phyloP scores from a whole-genome alignment of 2,329 filamentous ascomycete species.

The Beauveria caledonica region DNA sequence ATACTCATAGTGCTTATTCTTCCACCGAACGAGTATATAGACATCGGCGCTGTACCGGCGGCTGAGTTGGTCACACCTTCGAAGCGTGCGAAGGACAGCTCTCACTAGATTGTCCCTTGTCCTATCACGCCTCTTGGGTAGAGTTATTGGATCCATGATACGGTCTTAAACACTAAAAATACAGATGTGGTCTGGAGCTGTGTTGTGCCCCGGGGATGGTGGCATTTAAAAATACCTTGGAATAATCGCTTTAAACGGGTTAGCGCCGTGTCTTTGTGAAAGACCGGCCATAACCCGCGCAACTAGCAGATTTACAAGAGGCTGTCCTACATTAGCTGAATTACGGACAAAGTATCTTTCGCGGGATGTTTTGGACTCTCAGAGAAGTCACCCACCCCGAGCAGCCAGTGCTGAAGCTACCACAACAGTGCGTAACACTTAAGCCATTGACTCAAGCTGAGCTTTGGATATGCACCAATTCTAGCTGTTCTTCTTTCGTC shows the following conservation, averaged over 20 bases:
- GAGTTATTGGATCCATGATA: neutral
- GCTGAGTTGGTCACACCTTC: neutral
- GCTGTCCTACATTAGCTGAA: neutral
- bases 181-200: neutral
- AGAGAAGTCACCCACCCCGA: neutral
- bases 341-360: neutral
- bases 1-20: constrained; percentile 1
- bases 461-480: neutral
- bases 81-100: neutral
- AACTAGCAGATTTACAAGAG: neutral
- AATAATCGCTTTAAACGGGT: neutral
- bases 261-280: neutral
- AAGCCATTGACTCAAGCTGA: neutral
- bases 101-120: constrained; percentile 1
- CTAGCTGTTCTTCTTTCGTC: neutral
- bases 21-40: constrained; percentile 1
- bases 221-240: neutral
- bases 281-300: neutral
- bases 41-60: neutral
- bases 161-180: neutral
- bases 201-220: neutral
- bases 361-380: neutral
- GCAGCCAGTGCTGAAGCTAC: neutral
- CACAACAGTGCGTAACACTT: neutral
- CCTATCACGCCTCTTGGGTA: constrained; percentile 1